phyloP scores from a whole-genome alignment of 805 yeast genomes.

The Nakazawaea molendinolei region DNA sequence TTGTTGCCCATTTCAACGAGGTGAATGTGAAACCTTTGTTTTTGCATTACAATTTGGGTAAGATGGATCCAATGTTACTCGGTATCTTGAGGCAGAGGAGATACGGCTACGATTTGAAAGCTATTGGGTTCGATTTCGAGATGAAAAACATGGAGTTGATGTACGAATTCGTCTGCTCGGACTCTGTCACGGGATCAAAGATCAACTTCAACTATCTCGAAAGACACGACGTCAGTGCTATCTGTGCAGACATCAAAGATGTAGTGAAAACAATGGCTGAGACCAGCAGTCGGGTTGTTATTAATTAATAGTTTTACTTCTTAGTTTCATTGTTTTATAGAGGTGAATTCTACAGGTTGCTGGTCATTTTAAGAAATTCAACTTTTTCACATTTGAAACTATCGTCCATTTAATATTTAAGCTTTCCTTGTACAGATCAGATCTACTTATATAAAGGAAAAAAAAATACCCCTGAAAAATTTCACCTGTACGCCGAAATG shows the following conservation, averaged over 20 bases:
- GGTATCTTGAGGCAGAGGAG: slow-evolving; percentile 2
- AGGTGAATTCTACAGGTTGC: too few relatives aligned
- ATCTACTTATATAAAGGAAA: too few relatives aligned
- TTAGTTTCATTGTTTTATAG: too few relatives aligned
- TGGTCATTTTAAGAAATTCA: too few relatives aligned
- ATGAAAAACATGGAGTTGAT: slow-evolving; percentile 10
- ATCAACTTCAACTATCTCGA: slow-evolving; percentile 4
- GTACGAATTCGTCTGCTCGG: slow-evolving; percentile 1
- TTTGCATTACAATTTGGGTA: slow-evolving; percentile 49
- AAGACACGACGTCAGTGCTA: not conserved
- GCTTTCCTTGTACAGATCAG: too few relatives aligned
- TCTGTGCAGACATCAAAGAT: slow-evolving; percentile 5
- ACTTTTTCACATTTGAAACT: too few relatives aligned
- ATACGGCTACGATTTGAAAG: slow-evolving; percentile 9
- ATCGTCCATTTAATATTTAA: too few relatives aligned
- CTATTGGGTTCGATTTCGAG: slow-evolving; percentile 11
- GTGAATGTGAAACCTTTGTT: slow-evolving; percentile 23
- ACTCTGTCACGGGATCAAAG: not conserved
- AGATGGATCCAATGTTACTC: slow-evolving; percentile 37
- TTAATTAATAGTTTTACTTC: too few relatives aligned
- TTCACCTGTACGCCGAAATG: too few relatives aligned
- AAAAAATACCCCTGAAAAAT: too few relatives aligned
- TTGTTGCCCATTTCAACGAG: slow-evolving; percentile 20
- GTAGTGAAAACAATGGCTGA: slow-evolving; percentile 6
- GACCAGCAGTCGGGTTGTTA: slow-evolving; percentile 3